Evolutionary conservation across 768 basidiomycete species (phyloP), one percentile per base, ranked within the genome.

Genomic region (Rhizopogon vinicolor): DNA sequence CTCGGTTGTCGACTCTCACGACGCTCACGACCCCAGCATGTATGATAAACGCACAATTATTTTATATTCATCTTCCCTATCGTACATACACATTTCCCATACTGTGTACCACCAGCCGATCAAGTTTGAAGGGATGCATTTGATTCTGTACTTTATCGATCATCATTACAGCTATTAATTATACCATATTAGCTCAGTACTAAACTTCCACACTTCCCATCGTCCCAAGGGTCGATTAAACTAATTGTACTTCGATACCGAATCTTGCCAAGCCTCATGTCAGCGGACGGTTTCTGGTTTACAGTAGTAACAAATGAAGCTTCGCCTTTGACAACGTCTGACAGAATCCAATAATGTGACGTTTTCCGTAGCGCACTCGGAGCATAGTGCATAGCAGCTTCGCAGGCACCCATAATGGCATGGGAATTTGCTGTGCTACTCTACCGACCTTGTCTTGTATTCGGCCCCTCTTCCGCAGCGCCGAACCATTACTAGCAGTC

Each of bases 161-260:
- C 46, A 56, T 60, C 46, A 59, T 54, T 66, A 68, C 53, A 40
- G 25, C 44, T 48, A 46, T 60, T 70, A 70, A 71, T 70, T 72
- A 70, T 70, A 65, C 68, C 63, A 55, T 70, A 70, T 68, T 70
- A 68, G 71, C 63, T 28, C 49, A 55, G 43, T 68, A 55, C 25
- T 25, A 25, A 25, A 29, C 18, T 44, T 28, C 35, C n/a, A 35
- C 16, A 37, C 35, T 33, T 25, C 46, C 10, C 39, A 22, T 41
- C 49, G 7, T 13, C 12, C 39, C 22, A 57, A 52, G 53, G 42
- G 53, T 58, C 35, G 54, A 31, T 18, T 37, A 53, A 28, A 53
- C 37, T n/a, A 37, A 12, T 5, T 37, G 35, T 13, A 40, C n/a
- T 41, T 22, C 46, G 48, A 51, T 31, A 42, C 41, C 6, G 37